Evolutionary conservation across 352 stramenopile genomes (phyloP), one percentile per base, ranked within the genome.

Genomic region (Peronospora tabacina): DNA sequence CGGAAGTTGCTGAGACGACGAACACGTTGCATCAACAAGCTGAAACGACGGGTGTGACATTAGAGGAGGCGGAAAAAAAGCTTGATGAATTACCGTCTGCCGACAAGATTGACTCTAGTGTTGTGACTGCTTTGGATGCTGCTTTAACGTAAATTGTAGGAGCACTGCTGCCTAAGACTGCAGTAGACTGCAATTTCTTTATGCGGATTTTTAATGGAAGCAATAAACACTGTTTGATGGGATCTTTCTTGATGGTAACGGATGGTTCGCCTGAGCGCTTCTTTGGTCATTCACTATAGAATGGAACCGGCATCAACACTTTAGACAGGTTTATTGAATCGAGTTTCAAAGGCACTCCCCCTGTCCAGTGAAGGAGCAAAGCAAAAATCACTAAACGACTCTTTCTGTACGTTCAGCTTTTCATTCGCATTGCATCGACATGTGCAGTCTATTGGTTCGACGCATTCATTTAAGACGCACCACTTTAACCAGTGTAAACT

Each of bases 391-490:
- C 2, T 22, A 22, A 22, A 22, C 28, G 28, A 12, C 7, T 32
- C 7, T 32, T 12, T 32, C 7, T 32, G 28, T 12, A 32, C 4
- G 22, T 26, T 26, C 22, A 32, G 7, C 28, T 12, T 32, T 12
- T 32, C n/a, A 32, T 32, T 32, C 28, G 10, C 28, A 32, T 32
- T 32, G 28, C 3, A 12, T 51, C 22, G 15, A 49, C 24, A 59
- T 36, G 5, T n/a, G 97, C 75, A 66, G 10, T 32, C 26, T 57
- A 39, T 98, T 92, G 19, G 13, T 58, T 57, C 12, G 34, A 47
- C 39, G 28, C 8, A 13, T 3, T 53, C 32, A 66, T 44, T 59
- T 50, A 38, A 82, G 53, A 35, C 73, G 70, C 43, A 83, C 78
- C 28, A 84, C 45, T 35, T 86, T 63, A 12, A 85, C 58, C 22